Conservation (phyloP, 2,329 filamentous ascomycete genomes). For the Exserohilum turcica region DNA sequence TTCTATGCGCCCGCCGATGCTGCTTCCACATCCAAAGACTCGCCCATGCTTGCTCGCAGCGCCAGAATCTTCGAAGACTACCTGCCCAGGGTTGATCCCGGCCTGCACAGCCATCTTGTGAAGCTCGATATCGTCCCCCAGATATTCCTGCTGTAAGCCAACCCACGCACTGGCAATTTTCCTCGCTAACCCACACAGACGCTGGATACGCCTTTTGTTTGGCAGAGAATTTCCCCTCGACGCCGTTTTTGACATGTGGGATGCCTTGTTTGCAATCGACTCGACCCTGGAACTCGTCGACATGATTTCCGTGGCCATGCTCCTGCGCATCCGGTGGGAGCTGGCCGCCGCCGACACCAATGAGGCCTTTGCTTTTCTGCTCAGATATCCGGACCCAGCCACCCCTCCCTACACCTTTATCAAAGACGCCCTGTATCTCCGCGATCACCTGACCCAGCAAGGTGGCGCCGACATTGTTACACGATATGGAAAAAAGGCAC, state of each 20-base stretch:
- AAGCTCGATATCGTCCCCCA: constrained; percentile 91
- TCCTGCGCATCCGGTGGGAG: constrained; percentile 88
- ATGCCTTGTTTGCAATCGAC: constrained; percentile 86
- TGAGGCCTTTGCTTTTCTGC: constrained; percentile 75
- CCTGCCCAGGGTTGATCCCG: constrained; percentile 78
- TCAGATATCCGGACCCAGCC: constrained; percentile 76
- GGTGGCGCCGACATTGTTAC: constrained; percentile 70
- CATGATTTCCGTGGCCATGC: constrained; percentile 90
- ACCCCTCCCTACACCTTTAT: constrained; percentile 79
- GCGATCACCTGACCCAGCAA: constrained; percentile 64
- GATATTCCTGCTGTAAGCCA: constrained; percentile 84
- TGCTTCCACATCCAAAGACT: constrained; percentile 48
- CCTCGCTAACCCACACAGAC: constrained; percentile 56
- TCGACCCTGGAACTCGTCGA: constrained; percentile 80
- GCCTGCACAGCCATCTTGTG: constrained; percentile 78
- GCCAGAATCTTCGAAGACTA: constrained; percentile 84
- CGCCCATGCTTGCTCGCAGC: constrained; percentile 83
- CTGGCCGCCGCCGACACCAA: constrained; percentile 88
- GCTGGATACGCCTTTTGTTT: constrained; percentile 92
- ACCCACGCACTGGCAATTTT: background rate
- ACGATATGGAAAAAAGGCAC: constrained; percentile 66
- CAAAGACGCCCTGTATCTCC: constrained; percentile 79
- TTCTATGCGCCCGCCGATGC: constrained; percentile 76
- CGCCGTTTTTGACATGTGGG: constrained; percentile 84
- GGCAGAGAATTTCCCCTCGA: constrained; percentile 92